These are phyloP conservation scores for Daldinia caldariorum DNA, from an alignment of 495 filamentous ascomycete genomes.

Conservation along the genomic window DNA sequence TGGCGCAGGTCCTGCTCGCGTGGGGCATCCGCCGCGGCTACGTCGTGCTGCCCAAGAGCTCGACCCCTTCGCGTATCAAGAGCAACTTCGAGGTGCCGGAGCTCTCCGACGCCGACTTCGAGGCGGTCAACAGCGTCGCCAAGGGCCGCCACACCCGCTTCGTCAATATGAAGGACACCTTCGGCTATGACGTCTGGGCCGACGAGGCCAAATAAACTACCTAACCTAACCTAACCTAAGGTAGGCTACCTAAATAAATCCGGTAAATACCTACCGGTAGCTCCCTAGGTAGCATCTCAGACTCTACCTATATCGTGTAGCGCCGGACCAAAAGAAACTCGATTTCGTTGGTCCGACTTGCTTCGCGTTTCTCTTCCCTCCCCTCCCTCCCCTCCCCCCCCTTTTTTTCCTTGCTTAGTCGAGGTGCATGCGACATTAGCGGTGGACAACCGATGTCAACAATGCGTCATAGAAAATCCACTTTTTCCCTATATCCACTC, in stretches of 20 bases:
- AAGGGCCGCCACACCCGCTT: constrained; percentile 69
- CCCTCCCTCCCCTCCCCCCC: too few relatives aligned
- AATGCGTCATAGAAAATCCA: background rate
- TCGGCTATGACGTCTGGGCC: constrained; percentile 62
- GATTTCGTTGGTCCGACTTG: constrained; percentile 3
- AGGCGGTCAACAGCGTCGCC: constrained; percentile 54
- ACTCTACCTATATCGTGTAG: background rate
- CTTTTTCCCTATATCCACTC: background rate
- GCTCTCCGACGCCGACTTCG: constrained; percentile 54
- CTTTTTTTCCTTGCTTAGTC: background rate
- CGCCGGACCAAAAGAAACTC: background rate
- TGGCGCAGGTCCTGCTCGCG: constrained; percentile 60
- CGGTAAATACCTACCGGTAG: background rate
- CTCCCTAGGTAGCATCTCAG: background rate
- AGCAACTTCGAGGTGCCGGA: constrained; percentile 60
- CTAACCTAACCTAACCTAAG: too few relatives aligned
- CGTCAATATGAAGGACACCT: constrained; percentile 82
- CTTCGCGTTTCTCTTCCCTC: background rate
- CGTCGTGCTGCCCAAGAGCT: constrained; percentile 62
- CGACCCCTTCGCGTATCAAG: constrained; percentile 72
- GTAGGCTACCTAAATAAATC: too few relatives aligned
- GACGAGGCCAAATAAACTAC: constrained; percentile 49
- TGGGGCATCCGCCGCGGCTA: constrained; percentile 58
- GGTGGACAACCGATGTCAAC: background rate
- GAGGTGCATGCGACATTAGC: background rate